Base-by-base conservation (phyloP, 169 alveolate species). In the Cryptosporidium tyzzeri region DNA sequence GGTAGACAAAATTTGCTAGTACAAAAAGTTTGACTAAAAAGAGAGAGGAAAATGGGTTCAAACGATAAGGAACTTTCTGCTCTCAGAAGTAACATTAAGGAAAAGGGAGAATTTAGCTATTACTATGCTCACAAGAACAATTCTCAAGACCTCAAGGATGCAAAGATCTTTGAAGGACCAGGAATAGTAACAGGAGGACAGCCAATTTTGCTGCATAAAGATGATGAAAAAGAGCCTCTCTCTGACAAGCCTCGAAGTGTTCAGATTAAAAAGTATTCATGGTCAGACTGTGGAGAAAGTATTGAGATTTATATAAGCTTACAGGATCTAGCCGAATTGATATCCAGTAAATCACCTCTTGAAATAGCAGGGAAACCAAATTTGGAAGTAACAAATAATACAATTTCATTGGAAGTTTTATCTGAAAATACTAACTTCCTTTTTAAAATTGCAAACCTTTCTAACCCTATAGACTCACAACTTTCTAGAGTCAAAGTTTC, bases 121-220 rank as follows among this genome's bases (percentile, higher is more conserved):
- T 92, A 92, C 39, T 92, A 92, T 71, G 94, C 94, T 33, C 94
- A 92, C 70, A 92, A 91, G 26, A 74, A 91, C n/a, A 92, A 91
- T 48, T 51, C 67, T 10, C 74, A 70, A 26, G 86, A 86, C 74
- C 62, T 69, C 21, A 86, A 68, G 35, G 93, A 92, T 39, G 94
- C 93, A 29, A 92, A 92, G 53, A 65, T 92, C 10, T 65, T 92
- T 44, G 85, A 92, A 39, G 94, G 94, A 6, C 92, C 92, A 7
- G 94, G 94, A 31, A 73, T 92, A 35, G 93, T 92, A 44, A 89
- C 93, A 35, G 94, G 94, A 41, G 94, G 94, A 39, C 84, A 84
- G 37, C 94, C 94, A 33, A 85, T 70, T 10, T 53, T 84, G 44
- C 58, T 92, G 45, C 85, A 86, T 16, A 67, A 80, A n/a, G 87